These are phyloP conservation scores for Lizonia empirigonia DNA, from an alignment of 2,329 filamentous ascomycete genomes.

Conservation along the genomic window DNA sequence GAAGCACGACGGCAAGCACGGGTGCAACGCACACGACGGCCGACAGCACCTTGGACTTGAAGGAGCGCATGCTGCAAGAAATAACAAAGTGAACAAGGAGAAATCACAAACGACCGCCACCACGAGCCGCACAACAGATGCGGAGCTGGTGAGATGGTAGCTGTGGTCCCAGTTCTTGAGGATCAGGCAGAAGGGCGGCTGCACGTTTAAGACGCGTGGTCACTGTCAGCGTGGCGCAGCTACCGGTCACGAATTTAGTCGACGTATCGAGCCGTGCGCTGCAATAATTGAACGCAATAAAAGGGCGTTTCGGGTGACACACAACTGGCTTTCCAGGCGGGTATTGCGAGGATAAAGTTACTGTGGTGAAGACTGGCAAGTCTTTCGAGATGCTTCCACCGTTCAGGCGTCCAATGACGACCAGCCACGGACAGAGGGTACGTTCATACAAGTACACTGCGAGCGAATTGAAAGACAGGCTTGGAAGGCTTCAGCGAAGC, in stretches of 20 bases:
- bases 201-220: conserved; percentile 14
- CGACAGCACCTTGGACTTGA: conserved; percentile 41
- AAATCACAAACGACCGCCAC: conserved; percentile 20
- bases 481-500: not conserved
- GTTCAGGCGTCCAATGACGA: conserved; percentile 9
- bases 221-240: conserved; percentile 38
- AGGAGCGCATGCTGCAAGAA: conserved; percentile 36
- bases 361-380: conserved; percentile 20
- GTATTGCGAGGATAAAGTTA: too few species aligned
- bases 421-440: not conserved
- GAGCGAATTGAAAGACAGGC: too few species aligned
- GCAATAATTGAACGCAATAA: not conserved
- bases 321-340: too few species aligned
- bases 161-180: conserved; percentile 12
- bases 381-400: conserved; percentile 11
- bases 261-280: not conserved
- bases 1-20: conserved; percentile 38
- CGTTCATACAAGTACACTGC: too few species aligned
- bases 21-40: conserved; percentile 38
- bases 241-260: conserved; percentile 26
- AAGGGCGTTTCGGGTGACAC: not conserved
- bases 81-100: conserved; percentile 4
- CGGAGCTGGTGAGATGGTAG: conserved; percentile 3
- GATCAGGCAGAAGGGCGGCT: conserved; percentile 19
- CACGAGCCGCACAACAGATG: conserved; percentile 9